Evolutionary conservation across 2,329 filamentous ascomycete genomes (phyloP).

Genomic region (Fusarium torreyae): DNA sequence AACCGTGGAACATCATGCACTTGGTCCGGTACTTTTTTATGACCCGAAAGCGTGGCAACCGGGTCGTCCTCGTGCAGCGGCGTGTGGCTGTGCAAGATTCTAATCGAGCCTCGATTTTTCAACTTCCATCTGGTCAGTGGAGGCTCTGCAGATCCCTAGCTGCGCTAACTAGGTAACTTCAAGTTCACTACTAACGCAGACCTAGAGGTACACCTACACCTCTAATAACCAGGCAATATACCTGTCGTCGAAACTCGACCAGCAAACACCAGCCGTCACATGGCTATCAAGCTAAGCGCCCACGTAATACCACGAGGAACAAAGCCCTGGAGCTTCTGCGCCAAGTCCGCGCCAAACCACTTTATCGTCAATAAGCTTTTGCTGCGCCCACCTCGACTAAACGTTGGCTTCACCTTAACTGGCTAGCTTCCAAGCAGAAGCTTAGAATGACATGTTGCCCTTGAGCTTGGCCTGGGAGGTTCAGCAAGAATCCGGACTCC

Average conservation of each 20-base stretch:
- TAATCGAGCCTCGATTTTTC: slow-evolving; percentile 5
- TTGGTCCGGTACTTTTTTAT: too few relatives aligned
- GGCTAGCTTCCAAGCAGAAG: slow-evolving; percentile 28
- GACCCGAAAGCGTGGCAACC: slow-evolving; percentile 16
- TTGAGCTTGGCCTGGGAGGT: not conserved
- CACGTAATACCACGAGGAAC: not conserved
- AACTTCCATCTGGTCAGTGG: not conserved
- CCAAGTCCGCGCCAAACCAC: slow-evolving; percentile 46
- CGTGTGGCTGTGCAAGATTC: slow-evolving; percentile 35
- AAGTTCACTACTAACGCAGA: too few relatives aligned
- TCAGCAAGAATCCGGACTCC: too few relatives aligned
- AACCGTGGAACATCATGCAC: too few relatives aligned
- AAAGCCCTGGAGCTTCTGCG: slow-evolving; percentile 20
- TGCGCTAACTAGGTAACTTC: too few relatives aligned
- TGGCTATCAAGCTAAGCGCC: not conserved
- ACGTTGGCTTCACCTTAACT: slow-evolving; percentile 7
- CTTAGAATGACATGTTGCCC: slow-evolving; percentile 24
- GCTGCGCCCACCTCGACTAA: slow-evolving; percentile 44
- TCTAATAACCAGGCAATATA: too few relatives aligned
- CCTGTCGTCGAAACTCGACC: too few relatives aligned
- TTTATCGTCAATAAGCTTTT: slow-evolving; percentile 50
- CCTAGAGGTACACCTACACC: too few relatives aligned
- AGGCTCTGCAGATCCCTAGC: too few relatives aligned
- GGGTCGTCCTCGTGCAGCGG: slow-evolving; percentile 9
- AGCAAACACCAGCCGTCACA: too few relatives aligned